Conservation (phyloP, 768 basidiomycete genomes). For the Gloeostereum incarnatum region DNA sequence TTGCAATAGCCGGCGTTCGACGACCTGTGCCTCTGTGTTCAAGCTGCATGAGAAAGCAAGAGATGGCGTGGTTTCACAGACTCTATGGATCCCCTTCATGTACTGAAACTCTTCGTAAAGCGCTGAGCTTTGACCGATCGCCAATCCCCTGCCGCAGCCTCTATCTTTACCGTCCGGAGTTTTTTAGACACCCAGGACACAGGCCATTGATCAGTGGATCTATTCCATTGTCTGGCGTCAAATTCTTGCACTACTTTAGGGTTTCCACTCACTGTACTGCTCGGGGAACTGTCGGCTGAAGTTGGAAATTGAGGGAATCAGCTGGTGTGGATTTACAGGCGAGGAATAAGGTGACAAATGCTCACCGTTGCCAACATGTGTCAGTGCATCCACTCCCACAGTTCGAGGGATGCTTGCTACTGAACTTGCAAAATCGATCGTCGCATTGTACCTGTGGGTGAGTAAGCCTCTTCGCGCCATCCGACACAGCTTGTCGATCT, state of each 20-base stretch:
- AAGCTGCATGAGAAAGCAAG: too few species aligned
- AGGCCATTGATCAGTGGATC: constrained; percentile 24
- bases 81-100: too few species aligned
- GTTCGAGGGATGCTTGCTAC: constrained; percentile 46
- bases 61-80: too few species aligned
- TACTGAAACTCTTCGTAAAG: too few species aligned
- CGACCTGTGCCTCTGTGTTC: too few species aligned
- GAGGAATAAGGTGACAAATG: constrained; percentile 8
- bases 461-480: too few species aligned
- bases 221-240: constrained; percentile 9
- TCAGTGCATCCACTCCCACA: constrained; percentile 50
- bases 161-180: neutral
- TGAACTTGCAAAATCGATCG: constrained; percentile 62
- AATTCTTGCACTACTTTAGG: constrained; percentile 10
- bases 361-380: constrained; percentile 78
- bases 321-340: constrained; percentile 15
- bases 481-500: constrained; percentile 7
- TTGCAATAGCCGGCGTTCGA: too few species aligned
- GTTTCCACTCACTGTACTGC: constrained; percentile 45
- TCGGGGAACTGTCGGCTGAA: constrained; percentile 63
- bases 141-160: too few species aligned
- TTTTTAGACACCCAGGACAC: constrained; percentile 20
- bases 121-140: too few species aligned
- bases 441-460: constrained; percentile 54
- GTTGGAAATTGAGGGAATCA: constrained; percentile 6